Conservation (phyloP, 179 eudicot genomes). For the Patellifolia procumbens region DNA sequence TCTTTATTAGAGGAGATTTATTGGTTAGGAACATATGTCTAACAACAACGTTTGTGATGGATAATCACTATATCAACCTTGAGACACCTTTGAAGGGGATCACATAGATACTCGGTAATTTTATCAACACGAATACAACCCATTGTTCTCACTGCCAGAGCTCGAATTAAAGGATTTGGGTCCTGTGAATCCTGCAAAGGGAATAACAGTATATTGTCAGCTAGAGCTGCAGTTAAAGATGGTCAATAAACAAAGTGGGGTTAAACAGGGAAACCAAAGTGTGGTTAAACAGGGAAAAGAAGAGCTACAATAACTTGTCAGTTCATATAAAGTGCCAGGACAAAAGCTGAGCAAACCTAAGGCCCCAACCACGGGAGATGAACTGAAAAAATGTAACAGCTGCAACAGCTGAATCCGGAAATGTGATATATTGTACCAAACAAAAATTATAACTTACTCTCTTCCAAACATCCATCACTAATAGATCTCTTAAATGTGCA, state of each 20-base stretch:
- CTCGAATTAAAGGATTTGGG: slow-evolving; percentile 96
- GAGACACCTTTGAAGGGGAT: slow-evolving; percentile 97
- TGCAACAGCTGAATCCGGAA: background rate
- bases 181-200: slow-evolving; percentile 93
- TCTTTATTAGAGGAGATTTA: background rate
- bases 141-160: slow-evolving; percentile 98
- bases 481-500: background rate
- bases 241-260: background rate
- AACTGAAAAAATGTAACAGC: background rate
- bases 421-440: background rate
- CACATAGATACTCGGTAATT: slow-evolving; percentile 95
- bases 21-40: background rate
- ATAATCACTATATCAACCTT: slow-evolving; percentile 51
- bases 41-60: slow-evolving; percentile 4
- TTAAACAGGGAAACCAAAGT: no score
- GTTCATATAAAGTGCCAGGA: background rate
- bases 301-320: background rate
- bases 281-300: background rate
- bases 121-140: slow-evolving; percentile 99
- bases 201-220: background rate
- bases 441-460: background rate
- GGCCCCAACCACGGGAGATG: background rate
- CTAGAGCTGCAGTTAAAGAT: background rate
- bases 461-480: slow-evolving; percentile 9
- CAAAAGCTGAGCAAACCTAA: background rate